A percentile compares a stretch with the other conserved stretches of the same genome.
These are phyloP conservation scores for Colletotrichum caudatum DNA, from an alignment of 2,329 filamentous ascomycete species.

Conservation along the genomic window DNA sequence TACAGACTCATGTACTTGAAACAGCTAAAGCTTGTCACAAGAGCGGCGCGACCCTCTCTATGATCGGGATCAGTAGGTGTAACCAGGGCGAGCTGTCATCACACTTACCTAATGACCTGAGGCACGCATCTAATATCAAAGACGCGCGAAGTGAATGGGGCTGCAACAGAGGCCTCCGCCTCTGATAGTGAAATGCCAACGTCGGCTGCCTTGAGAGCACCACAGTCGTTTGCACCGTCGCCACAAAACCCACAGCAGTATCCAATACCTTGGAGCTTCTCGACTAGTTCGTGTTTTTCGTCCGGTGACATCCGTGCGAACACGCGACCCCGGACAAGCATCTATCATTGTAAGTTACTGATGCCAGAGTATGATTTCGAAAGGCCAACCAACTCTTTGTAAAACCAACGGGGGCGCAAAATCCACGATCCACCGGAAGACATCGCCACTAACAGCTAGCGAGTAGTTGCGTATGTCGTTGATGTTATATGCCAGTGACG, in stretches of 20 bases:
- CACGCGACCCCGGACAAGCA: slow-evolving; percentile 91
- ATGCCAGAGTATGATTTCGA: neutral
- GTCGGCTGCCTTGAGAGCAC: slow-evolving; percentile 95
- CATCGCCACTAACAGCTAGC: slow-evolving; percentile 89
- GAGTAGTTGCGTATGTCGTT: slow-evolving; percentile 87
- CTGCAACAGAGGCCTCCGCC: slow-evolving; percentile 97
- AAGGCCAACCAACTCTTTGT: slow-evolving; percentile 67
- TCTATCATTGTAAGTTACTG: slow-evolving; percentile 59
- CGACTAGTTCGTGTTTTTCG: slow-evolving; percentile 97
- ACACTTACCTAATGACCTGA: slow-evolving; percentile 80
- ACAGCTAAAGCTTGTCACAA: slow-evolving; percentile 99
- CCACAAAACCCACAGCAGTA: slow-evolving; percentile 97
- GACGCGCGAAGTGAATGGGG: slow-evolving; percentile 93
- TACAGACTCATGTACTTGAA: slow-evolving; percentile 99
- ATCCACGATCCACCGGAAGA: slow-evolving; percentile 96
- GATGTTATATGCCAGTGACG: slow-evolving; percentile 87
- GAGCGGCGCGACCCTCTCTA: slow-evolving; percentile 89
- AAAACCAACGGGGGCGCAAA: slow-evolving; percentile 86
- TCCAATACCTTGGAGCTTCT: slow-evolving; percentile 95
- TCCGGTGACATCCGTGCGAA: slow-evolving; percentile 99
- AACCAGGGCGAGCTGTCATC: slow-evolving; percentile 34
- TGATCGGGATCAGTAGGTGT: neutral
- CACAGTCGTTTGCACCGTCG: slow-evolving; percentile 97
- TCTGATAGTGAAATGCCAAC: slow-evolving; percentile 97
- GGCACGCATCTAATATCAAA: slow-evolving; percentile 98